A percentile compares a stretch with the other conserved stretches of the same genome.
Evolutionary conservation across 768 basidiomycete genomes (phyloP).

Genomic region (Tricholoma hemisulphureum): DNA sequence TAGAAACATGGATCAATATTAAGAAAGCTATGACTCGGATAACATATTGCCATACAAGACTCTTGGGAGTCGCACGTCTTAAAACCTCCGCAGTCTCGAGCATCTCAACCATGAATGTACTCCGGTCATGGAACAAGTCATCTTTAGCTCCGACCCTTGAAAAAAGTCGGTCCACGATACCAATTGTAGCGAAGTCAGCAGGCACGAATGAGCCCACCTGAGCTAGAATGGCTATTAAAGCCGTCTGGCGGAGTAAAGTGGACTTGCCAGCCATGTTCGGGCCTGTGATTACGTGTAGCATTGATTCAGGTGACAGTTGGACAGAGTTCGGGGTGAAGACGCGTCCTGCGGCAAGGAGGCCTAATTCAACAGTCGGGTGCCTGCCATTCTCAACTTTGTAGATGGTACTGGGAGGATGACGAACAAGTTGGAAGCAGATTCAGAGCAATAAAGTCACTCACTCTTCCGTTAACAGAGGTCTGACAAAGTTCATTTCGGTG

Average conservation of each 20-base stretch:
- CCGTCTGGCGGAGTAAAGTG: slow-evolving; percentile 87
- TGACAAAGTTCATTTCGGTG: slow-evolving; percentile 69
- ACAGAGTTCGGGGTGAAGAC: slow-evolving; percentile 86
- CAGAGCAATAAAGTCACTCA: slow-evolving; percentile 23
- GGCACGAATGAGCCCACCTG: slow-evolving; percentile 95
- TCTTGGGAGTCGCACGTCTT: slow-evolving; percentile 73
- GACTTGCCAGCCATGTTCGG: slow-evolving; percentile 98
- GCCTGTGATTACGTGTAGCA: slow-evolving; percentile 83
- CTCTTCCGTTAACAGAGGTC: slow-evolving; percentile 71
- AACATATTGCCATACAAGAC: slow-evolving; percentile 56
- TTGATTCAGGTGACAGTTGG: slow-evolving; percentile 53
- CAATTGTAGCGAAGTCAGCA: slow-evolving; percentile 74
- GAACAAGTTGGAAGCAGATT: not conserved
- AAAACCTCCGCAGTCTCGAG: slow-evolving; percentile 92
- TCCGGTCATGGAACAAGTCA: slow-evolving; percentile 88
- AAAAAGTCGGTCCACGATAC: slow-evolving; percentile 88
- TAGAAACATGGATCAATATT: slow-evolving; percentile 27
- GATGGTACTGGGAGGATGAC: slow-evolving; percentile 37
- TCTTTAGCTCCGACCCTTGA: slow-evolving; percentile 95
- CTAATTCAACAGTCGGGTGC: slow-evolving; percentile 91
- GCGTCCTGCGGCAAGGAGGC: slow-evolving; percentile 70
- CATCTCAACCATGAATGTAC: slow-evolving; percentile 99
- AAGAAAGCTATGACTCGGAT: not conserved
- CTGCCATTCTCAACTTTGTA: slow-evolving; percentile 78
- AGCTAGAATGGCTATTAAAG: slow-evolving; percentile 84